Evolutionary conservation across 768 basidiomycete species (phyloP).

Genomic region (Neoboletus magnificus): DNA sequence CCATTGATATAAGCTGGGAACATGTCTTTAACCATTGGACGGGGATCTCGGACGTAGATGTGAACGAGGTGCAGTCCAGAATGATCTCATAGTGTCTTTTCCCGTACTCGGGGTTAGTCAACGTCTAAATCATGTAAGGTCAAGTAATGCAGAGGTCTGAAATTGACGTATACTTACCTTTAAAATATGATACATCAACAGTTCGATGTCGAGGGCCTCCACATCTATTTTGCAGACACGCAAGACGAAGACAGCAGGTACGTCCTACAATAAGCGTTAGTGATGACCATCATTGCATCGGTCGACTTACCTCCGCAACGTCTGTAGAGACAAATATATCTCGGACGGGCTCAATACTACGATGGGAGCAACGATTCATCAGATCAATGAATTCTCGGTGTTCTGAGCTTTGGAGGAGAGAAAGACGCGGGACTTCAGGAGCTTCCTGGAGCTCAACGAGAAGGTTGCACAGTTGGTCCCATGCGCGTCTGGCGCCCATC

Average conservation of each 20-base stretch:
- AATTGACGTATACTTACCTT: conserved; percentile 43
- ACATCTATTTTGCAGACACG: conserved; percentile 70
- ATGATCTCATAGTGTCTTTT: conserved; percentile 65
- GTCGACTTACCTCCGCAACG: conserved; percentile 40
- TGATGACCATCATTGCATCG: neutral
- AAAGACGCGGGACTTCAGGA: conserved; percentile 62
- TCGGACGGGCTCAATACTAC: conserved; percentile 58
- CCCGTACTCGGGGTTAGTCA: conserved; percentile 47
- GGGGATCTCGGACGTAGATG: conserved; percentile 72
- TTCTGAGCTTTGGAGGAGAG: conserved; percentile 42
- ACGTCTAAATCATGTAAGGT: conserved; percentile 38
- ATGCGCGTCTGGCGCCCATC: conserved; percentile 70
- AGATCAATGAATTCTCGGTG: conserved; percentile 68
- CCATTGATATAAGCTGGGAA: conserved; percentile 67
- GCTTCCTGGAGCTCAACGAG: conserved; percentile 76
- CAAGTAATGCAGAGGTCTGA: neutral
- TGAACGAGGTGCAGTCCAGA: conserved; percentile 78
- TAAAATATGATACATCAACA: conserved; percentile 75
- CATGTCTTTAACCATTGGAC: conserved; percentile 79
- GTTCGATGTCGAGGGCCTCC: conserved; percentile 74
- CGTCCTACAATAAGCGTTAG: conserved; percentile 32
- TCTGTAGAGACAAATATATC: conserved; percentile 62
- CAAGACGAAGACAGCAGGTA: conserved; percentile 55
- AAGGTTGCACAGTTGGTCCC: conserved; percentile 76
- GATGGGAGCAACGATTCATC: conserved; percentile 59